A percentile compares a stretch with the other conserved stretches of the same genome.
Conservation (phyloP, 2,329 filamentous ascomycete species). For the Phaeoacremonium minimum region DNA sequence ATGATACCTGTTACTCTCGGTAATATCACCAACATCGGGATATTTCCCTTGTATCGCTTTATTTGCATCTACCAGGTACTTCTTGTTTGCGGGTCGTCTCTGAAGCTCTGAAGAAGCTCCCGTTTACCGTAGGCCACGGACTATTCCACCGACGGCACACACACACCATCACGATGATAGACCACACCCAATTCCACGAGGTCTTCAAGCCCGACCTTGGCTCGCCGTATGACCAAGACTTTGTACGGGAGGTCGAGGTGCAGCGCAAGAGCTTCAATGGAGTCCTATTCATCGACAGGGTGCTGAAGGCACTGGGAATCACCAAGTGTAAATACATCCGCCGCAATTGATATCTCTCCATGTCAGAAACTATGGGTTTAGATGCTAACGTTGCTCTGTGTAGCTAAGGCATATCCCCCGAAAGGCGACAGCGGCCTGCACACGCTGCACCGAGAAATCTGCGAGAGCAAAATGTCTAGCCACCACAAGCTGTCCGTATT, state of each 20-base stretch:
- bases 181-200: slow-evolving; percentile 63
- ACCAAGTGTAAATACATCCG: slow-evolving; percentile 62
- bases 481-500: slow-evolving; percentile 80
- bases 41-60: too few relatives aligned
- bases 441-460: slow-evolving; percentile 66
- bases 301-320: slow-evolving; percentile 67
- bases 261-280: slow-evolving; percentile 66
- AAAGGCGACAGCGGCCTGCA: slow-evolving; percentile 63
- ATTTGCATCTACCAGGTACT: too few relatives aligned
- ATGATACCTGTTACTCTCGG: too few relatives aligned
- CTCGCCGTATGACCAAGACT: slow-evolving; percentile 58
- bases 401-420: slow-evolving; percentile 69
- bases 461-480: slow-evolving; percentile 56
- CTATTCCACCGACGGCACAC: too few relatives aligned
- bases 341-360: too few relatives aligned
- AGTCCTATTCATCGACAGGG: slow-evolving; percentile 73
- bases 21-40: too few relatives aligned
- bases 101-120: background rate
- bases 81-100: too few relatives aligned
- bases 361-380: too few relatives aligned
- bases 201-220: slow-evolving; percentile 61
- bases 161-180: slow-evolving; percentile 53
- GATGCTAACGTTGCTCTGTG: too few relatives aligned
- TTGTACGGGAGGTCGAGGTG: slow-evolving; percentile 58
- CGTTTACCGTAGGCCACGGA: too few relatives aligned